A percentile compares a stretch with the other conserved stretches of the same genome.
Conservation (phyloP, 2,329 filamentous ascomycete species). For the Cadophora sp. region DNA sequence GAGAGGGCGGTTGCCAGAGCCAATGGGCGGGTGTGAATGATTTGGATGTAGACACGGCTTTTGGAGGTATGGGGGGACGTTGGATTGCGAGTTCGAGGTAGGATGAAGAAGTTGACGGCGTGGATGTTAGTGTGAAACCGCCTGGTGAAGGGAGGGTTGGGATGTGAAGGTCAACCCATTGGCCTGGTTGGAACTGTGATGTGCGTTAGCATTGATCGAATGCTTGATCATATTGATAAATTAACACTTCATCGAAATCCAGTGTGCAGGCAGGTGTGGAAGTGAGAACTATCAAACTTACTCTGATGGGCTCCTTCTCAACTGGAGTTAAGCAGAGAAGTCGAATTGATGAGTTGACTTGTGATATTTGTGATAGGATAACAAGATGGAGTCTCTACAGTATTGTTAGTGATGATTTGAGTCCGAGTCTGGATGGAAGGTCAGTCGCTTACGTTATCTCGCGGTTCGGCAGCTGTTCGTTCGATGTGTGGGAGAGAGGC, state of each 20-base stretch:
- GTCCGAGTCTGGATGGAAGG: not conserved
- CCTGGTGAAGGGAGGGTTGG: slow-evolving; percentile 74
- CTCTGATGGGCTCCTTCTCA: slow-evolving; percentile 54
- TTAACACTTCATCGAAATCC: not conserved
- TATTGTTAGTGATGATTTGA: slow-evolving; percentile 8
- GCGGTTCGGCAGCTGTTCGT: slow-evolving; percentile 76
- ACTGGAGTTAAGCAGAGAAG: slow-evolving; percentile 70
- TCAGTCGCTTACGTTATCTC: slow-evolving; percentile 59
- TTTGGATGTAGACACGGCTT: not conserved
- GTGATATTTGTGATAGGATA: slow-evolving; percentile 63
- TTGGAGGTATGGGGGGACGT: slow-evolving; percentile 69
- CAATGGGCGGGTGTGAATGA: slow-evolving; percentile 67
- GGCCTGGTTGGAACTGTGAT: slow-evolving; percentile 75
- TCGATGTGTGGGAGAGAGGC: slow-evolving; percentile 63
- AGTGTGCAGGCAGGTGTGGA: not conserved
- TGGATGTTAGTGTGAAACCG: slow-evolving; percentile 89
- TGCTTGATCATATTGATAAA: not conserved
- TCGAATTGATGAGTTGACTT: slow-evolving; percentile 71
- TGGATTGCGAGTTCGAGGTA: slow-evolving; percentile 84
- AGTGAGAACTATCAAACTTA: slow-evolving; percentile 19
- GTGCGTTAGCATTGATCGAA: slow-evolving; percentile 1
- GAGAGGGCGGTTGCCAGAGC: slow-evolving; percentile 67
- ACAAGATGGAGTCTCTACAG: slow-evolving; percentile 64
- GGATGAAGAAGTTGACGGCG: slow-evolving; percentile 52
- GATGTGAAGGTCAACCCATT: slow-evolving; percentile 87